Conservation (phyloP, 208 protist species). For the Trypanosoma grayi region DNA sequence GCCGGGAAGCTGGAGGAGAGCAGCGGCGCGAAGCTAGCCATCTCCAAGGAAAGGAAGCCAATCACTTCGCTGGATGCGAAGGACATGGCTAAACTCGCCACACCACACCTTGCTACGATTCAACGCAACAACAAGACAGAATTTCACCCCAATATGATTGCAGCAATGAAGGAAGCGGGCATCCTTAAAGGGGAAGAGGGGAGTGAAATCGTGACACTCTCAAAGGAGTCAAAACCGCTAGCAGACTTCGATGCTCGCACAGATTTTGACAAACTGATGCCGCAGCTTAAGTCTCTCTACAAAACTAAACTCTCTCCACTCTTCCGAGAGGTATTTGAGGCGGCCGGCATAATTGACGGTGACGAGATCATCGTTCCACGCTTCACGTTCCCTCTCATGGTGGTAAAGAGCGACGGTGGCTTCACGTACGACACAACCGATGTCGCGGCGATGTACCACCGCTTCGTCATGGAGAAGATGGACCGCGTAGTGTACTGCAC, state of each 20-base stretch:
- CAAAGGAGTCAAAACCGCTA: conserved; percentile 85
- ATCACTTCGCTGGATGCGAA: conserved; percentile 63
- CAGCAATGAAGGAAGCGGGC: conserved; percentile 71
- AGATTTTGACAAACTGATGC: conserved; percentile 84
- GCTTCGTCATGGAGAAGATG: conserved; percentile 83
- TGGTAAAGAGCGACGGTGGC: conserved; percentile 95
- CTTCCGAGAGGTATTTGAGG: conserved; percentile 75
- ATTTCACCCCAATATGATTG: conserved; percentile 77
- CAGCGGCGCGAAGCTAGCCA: conserved; percentile 88
- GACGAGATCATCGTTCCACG: conserved; percentile 78
- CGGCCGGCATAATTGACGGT: conserved; percentile 58
- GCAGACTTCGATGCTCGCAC: conserved; percentile 78
- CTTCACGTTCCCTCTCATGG: conserved; percentile 94
- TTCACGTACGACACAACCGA: conserved; percentile 96
- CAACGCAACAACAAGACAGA: conserved; percentile 43
- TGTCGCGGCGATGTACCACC: conserved; percentile 88
- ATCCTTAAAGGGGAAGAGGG: conserved; percentile 73
- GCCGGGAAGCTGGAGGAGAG: conserved; percentile 72
- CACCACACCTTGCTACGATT: conserved; percentile 60
- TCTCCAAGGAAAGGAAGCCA: conserved; percentile 65
- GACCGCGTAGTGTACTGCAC: conserved; percentile 94
- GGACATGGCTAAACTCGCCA: conserved; percentile 82
- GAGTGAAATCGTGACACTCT: conserved; percentile 70
- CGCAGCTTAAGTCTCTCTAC: conserved; percentile 70
- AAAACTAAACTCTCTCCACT: conserved; percentile 70